Evolutionary conservation across 2,329 filamentous ascomycete genomes (phyloP), one percentile per base, ranked within the genome.

Genomic region (Macrophomina phaseolina): DNA sequence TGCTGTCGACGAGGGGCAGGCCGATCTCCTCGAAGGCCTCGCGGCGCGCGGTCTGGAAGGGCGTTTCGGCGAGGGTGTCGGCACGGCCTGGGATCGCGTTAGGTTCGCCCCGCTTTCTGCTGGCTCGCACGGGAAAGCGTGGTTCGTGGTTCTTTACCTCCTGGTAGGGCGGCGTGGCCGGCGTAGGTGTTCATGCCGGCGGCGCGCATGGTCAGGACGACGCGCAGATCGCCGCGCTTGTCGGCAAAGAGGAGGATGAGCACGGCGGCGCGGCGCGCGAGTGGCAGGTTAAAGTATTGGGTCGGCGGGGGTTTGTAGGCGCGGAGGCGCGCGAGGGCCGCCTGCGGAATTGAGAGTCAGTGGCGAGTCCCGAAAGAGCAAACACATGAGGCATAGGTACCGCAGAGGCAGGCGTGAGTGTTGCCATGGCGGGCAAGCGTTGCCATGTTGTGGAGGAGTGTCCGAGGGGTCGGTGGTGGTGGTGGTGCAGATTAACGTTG

Each of bases 11-110:
- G 73, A 90, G 84, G 1, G 94, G 92, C 2, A 98, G 87, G 1
- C 94, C 94, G 70, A 98, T 97, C 78, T 98, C 94, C 78, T 98
- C 94, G 77, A 87, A 91, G 0, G 94, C 94, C 83, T 98, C 94
- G 70, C 94, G 88, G 28, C 94, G 88, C 8, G 94, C 93, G 62
- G 94, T 96, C 74, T 94, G 86, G 78, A 92, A 92, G 80, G 83
- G 80, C 1, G 83, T 85, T 75, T 90, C 88, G 8, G 76, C 68
- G 9, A 83, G 73, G 0, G 79, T 78, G 69, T 89, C 87, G 64
- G 87, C 83, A 78, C 51, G 49, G 42, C 58, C 56, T 52, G 49
- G 28, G 14, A 30, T 32, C 28, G 4, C 8, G 5, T 56, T 6
- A n/a, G 28, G 16, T 6, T 86, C 23, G 23, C 23, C 3, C 23